Conservation (phyloP, 2,329 filamentous ascomycete species). For the Xylaria polymorpha region DNA sequence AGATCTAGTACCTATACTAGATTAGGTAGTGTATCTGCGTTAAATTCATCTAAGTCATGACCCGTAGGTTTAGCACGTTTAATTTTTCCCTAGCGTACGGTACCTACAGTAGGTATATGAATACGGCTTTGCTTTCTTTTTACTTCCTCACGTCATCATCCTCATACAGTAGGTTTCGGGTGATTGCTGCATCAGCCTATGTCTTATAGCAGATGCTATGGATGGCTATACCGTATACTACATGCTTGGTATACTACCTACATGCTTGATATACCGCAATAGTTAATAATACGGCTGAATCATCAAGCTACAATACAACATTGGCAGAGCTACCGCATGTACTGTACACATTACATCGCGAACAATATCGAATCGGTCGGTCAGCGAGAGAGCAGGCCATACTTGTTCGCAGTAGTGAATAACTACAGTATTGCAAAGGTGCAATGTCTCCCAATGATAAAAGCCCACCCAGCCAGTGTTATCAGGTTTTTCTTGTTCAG, state of each 20-base stretch:
- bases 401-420: neutral
- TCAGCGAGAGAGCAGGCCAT: conserved; percentile 23
- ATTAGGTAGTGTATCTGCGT: neutral
- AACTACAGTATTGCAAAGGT: neutral
- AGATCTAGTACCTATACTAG: neutral
- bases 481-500: neutral
- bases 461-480: neutral
- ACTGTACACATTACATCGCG: conserved; percentile 4
- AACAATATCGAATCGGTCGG: conserved; percentile 11
- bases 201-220: neutral
- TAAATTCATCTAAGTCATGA: neutral
- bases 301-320: conserved; percentile 33
- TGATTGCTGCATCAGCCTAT: neutral
- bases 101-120: too few relatives aligned
- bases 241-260: neutral
- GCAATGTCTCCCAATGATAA: neutral
- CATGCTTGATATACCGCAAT: neutral
- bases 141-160: neutral
- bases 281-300: conserved; percentile 28
- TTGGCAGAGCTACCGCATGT: conserved; percentile 31
- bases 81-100: neutral
- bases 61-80: neutral
- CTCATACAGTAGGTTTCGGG: neutral
- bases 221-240: neutral
- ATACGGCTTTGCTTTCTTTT: neutral